Base-by-base conservation (phyloP, 73 alveolate genomes). In the Paraurostyla sp. region DNA sequence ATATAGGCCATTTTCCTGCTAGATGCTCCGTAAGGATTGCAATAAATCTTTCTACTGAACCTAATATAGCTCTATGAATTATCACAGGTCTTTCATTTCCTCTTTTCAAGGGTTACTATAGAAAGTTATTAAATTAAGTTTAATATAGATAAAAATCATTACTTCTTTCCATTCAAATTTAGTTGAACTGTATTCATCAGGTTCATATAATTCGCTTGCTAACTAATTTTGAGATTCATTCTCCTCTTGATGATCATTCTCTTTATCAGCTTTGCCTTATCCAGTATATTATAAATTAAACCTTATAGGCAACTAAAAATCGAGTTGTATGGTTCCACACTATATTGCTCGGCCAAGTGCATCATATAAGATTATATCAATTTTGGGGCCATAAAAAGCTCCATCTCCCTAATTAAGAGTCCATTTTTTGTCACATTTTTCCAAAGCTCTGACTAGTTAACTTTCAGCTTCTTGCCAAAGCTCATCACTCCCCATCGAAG, bases 371-470 rank as follows among this genome's bases (percentile, higher is more conserved):
- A 97, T 90, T 78, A 99, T 97, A 95, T 99, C 99, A 63, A 99
- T 98, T 93, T 99, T 99, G 20, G 99, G 99, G 4, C 99, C 99
- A 93, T 94, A 99, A 92, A 99, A 99, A 46, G 99, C 99, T n/a
- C 99, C 99, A 60, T 98, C 99, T 13, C 99, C 99, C 38, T 98
- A 97, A 63, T 96, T 94, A n/a, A 95, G 46, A 85, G 95, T 96
- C 98, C 98, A 98, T 15, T 95, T 97, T 71, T 95, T 96, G 18
- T 98, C 99, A 54, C 86, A 93, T 56, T 78, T 92, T 80, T 97
- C 92, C 25, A 98, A 86, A 27, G 99, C 98, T 35, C 88, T 92
- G 60, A 92, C 87, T 32, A 98, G 92, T 88, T 96, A 88, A 43
- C 51, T 76, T 82, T 98, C 99, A 59, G 99, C 99, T 90, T 93